Evolutionary conservation across 176 grass and related monocot genomes (phyloP), one percentile per base, ranked within the genome.

Genomic region (Triticum turgidum): DNA sequence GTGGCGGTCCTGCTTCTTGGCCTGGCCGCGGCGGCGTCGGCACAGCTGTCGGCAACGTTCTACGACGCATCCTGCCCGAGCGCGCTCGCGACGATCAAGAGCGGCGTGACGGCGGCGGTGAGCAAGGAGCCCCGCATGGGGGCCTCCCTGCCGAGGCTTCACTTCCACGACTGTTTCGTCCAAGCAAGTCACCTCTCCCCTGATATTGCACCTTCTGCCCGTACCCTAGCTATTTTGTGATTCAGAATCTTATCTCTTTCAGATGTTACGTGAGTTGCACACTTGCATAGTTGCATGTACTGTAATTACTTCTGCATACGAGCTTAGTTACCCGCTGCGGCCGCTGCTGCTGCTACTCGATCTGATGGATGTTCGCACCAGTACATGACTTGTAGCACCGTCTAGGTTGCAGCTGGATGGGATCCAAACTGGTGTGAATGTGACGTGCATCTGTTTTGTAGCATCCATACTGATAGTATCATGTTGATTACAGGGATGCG

Each of bases 111-210:
- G 39, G 86, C 91, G 38, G 91, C 91, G n/a, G 88, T 92, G 44
- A 52, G 2, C 65, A 52, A 63, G 30, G 91, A 95, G 10, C 49
- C 64, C 6, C 92, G 95, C 38, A 91, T 92, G 90, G 95, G 90
- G 9, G 95, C 95, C 6, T 94, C 95, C 9, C 79, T 94, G 42
- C 90, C 92, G 54, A 80, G 92, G 59, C 95, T 97, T 18, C 89
- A 91, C 80, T 97, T 97, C 88, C 92, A 97, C 59, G 95, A 97
- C 83, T 97, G 92, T 81, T 97, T 94, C 83, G 95, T 97, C 77
- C 90, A 92, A 44, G 94, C 84, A 94, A 96, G 87, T 88, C 58
- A 21, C 10, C 33, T 34, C 27, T 32, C 6, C 14, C 39, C 39
- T 41, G 39, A 41, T 41, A 41, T 41, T 41, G 4, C 15, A 61